Base-by-base conservation (phyloP, 257 asterid genomes). In the Anisodus tanguticus region DNA sequence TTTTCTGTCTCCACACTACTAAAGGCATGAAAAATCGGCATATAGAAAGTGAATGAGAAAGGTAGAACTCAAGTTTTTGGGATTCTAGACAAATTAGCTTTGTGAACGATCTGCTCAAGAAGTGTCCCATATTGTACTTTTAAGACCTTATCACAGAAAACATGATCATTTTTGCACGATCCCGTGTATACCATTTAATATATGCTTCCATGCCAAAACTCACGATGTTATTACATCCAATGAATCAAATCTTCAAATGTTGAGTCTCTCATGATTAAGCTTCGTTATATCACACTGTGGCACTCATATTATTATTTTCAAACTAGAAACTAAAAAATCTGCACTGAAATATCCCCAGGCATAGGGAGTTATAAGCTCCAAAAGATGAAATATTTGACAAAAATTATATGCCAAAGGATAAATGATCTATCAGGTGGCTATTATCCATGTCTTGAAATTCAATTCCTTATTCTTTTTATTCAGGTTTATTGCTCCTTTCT, bases 311-410 rank as follows among this genome's bases (percentile, higher is more conserved):
- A 12, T 74, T 8, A 22, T 47, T 47, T 74, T 74, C 51, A 22
- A 19, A 71, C 8, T 71, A 10, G 80, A 11, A 74, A 74, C 19
- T 49, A 6, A 35, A 74, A 12, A 13, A 74, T 74, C n/a, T 74
- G 63, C 47, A 26, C 19, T 12, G 63, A 16, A 45, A 76, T 76
- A 22, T 76, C 15, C 63, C 47, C 51, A 13, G 62, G 81, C 15
- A 76, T 76, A 76, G 22, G 62, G 64, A 76, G n/a, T 76, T 26
- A 51, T 76, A 8, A 76, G 19, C 47, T 53, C 63, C 81, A 51
- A 51, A 0, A 54, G 41, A 49, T 19, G 4, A 74, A 74, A 74
- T 74, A 49, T 22, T 74, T 74, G 60, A 49, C 80, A 11, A 74
- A 47, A 49, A 12, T 6, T n/a, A 17, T n/a, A n/a, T 22, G 60